phyloP scores from a whole-genome alignment of 129 eudicot genomes.

The Flaveria sonorensis region DNA sequence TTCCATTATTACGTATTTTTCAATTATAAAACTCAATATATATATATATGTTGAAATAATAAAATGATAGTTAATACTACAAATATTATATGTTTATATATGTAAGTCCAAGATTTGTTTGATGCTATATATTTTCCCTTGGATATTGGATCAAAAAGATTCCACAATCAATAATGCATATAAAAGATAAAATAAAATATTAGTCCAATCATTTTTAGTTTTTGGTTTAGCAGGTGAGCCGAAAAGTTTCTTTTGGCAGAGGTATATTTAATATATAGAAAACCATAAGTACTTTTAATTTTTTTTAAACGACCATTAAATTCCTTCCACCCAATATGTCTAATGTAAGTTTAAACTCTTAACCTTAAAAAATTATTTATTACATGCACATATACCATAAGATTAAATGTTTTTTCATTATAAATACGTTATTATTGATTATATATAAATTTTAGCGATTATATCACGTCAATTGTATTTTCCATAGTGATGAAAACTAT shows the following conservation, averaged over 20 bases:
- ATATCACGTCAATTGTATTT: background rate
- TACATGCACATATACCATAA: no score
- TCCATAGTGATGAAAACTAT: background rate
- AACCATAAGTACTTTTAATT: background rate
- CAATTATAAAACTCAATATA: background rate
- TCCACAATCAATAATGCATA: slow-evolving; percentile 31
- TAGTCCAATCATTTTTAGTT: background rate
- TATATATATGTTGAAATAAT: background rate
- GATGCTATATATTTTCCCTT: slow-evolving; percentile 25
- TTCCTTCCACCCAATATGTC: no score
- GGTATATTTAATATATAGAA: background rate
- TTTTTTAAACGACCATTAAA: no score
- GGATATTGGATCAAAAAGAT: slow-evolving; percentile 40
- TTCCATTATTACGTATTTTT: slow-evolving; percentile 8
- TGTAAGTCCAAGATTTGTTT: slow-evolving; percentile 13
- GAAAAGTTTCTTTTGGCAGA: background rate
- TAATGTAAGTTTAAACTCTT: no score
- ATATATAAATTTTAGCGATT: background rate
- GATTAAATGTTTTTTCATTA: no score
- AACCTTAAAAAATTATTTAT: no score
- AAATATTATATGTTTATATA: slow-evolving; percentile 14
- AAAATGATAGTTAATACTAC: slow-evolving; percentile 9
- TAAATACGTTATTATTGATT: background rate
- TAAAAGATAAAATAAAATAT: slow-evolving; percentile 26
- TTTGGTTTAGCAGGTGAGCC: background rate